Percentiles rank a stretch among this genome's conserved stretches.
These are phyloP conservation scores for Saccharum officinarum DNA, from an alignment of 176 grass and related monocot genomes.

Conservation along the genomic window DNA sequence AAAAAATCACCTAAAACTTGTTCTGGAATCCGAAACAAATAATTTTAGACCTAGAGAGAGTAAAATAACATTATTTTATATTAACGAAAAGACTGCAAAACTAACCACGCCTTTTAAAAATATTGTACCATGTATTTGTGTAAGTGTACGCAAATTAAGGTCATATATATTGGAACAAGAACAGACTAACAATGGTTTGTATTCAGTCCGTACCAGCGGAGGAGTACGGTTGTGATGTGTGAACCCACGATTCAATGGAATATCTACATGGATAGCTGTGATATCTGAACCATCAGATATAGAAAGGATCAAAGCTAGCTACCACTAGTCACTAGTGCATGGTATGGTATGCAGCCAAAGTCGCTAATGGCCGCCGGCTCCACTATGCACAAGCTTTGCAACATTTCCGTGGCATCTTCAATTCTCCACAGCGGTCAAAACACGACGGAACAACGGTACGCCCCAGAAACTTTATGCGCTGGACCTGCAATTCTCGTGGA, in stretches of 20 bases:
- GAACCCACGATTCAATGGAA: conserved; percentile 26
- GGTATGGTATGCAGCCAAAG: not conserved
- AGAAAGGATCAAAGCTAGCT: not conserved
- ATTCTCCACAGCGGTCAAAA: conserved; percentile 24
- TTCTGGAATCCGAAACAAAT: not conserved
- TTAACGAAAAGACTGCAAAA: too few species aligned
- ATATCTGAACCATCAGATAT: not conserved
- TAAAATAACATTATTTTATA: too few species aligned
- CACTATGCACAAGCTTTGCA: conserved; percentile 47
- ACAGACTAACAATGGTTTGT: not conserved
- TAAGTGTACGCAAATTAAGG: not conserved
- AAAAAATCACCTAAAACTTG: not conserved
- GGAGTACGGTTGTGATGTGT: not conserved
- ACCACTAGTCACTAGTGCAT: not conserved
- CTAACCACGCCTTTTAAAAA: not conserved
- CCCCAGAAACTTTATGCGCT: conserved; percentile 29
- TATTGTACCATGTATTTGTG: not conserved
- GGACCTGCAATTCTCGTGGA: conserved; percentile 6
- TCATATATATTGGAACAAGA: not conserved
- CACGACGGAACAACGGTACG: conserved; percentile 5
- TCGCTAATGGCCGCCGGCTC: conserved; percentile 34
- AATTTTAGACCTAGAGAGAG: not conserved
- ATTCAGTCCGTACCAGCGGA: too few species aligned
- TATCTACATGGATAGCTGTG: conserved; percentile 2
- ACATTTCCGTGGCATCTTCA: conserved; percentile 4